Percentiles rank a stretch among this genome's conserved stretches.
phyloP scores from a whole-genome alignment of 805 yeast species.

The Starmerella bacillaris region DNA sequence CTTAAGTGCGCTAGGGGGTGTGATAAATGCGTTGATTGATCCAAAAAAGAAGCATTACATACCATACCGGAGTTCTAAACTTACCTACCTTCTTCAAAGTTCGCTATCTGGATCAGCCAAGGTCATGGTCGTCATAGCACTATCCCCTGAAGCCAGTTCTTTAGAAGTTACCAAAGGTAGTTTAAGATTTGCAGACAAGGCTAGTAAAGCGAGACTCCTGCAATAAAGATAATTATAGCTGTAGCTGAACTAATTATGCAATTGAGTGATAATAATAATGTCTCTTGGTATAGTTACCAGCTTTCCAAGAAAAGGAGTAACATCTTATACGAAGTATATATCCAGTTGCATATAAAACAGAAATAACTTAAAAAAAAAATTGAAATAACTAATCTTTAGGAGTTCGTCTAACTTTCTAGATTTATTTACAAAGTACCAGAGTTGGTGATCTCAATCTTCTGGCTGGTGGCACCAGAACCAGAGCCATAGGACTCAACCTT shows the following conservation, averaged over 20 bases:
- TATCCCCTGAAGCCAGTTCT: constrained; percentile 48
- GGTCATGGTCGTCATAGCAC: constrained; percentile 81
- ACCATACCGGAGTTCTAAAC: constrained; percentile 52
- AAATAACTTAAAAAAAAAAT: too few species aligned
- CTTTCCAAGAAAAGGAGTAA: too few species aligned
- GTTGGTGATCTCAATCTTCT: constrained; percentile 44
- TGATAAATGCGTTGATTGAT: constrained; percentile 48
- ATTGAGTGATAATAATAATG: too few species aligned
- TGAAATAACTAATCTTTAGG: too few species aligned
- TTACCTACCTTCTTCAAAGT: constrained; percentile 69
- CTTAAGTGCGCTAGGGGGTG: constrained; percentile 76
- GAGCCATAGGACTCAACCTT: constrained; percentile 66
- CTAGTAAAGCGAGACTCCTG: constrained; percentile 5
- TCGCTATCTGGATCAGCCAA: constrained; percentile 75
- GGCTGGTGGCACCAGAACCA: constrained; percentile 45
- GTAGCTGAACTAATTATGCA: too few species aligned
- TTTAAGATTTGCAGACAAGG: constrained; percentile 65
- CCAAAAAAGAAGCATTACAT: constrained; percentile 29
- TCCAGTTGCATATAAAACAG: too few species aligned
- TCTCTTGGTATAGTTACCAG: too few species aligned
- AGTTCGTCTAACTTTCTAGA: too few species aligned
- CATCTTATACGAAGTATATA: too few species aligned
- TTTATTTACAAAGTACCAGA: constrained; percentile 37
- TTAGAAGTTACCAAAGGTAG: constrained; percentile 68
- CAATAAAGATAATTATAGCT: too few species aligned